phyloP scores from a whole-genome alignment of 2,329 filamentous ascomycete species.

The Acrocalymma vagum region DNA sequence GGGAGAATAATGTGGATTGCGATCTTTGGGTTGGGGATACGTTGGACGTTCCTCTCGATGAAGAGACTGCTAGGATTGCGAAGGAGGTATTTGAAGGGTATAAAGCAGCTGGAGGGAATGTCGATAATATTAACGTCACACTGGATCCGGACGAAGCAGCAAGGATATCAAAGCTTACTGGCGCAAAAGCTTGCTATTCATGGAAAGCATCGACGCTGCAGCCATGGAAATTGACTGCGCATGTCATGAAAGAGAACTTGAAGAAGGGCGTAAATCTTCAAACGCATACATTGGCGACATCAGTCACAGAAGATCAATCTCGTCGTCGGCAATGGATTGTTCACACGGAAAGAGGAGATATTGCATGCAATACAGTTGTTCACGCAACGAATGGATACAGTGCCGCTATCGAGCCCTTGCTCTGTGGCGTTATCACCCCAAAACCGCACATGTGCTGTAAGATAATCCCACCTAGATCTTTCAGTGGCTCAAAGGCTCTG shows the following conservation, averaged over 20 bases:
- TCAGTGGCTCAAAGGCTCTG: constrained; percentile 27
- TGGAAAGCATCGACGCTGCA: constrained; percentile 36
- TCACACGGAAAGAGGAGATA: constrained; percentile 25
- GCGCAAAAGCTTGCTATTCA: constrained; percentile 31
- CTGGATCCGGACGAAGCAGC: constrained; percentile 26
- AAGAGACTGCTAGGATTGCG: constrained; percentile 28
- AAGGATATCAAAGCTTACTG: constrained; percentile 22
- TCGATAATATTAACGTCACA: constrained; percentile 30
- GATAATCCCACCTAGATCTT: constrained; percentile 26
- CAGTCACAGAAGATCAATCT: constrained; percentile 6
- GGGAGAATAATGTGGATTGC: constrained; percentile 31
- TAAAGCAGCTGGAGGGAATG: constrained; percentile 25
- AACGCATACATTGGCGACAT: constrained; percentile 27
- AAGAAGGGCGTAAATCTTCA: constrained; percentile 29
- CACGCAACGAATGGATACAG: constrained; percentile 37
- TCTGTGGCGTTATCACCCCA: constrained; percentile 31
- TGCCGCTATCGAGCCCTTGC: constrained; percentile 29
- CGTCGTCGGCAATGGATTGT: constrained; percentile 24
- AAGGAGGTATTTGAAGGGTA: constrained; percentile 29
- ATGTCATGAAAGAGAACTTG: constrained; percentile 32
- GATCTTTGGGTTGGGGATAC: constrained; percentile 40
- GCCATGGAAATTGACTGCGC: constrained; percentile 36
- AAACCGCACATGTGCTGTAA: constrained; percentile 40
- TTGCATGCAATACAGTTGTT: constrained; percentile 28
- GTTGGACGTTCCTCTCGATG: constrained; percentile 32